Base-by-base conservation (phyloP, 2,329 filamentous ascomycete genomes). In the Aspergillus japonicus region DNA sequence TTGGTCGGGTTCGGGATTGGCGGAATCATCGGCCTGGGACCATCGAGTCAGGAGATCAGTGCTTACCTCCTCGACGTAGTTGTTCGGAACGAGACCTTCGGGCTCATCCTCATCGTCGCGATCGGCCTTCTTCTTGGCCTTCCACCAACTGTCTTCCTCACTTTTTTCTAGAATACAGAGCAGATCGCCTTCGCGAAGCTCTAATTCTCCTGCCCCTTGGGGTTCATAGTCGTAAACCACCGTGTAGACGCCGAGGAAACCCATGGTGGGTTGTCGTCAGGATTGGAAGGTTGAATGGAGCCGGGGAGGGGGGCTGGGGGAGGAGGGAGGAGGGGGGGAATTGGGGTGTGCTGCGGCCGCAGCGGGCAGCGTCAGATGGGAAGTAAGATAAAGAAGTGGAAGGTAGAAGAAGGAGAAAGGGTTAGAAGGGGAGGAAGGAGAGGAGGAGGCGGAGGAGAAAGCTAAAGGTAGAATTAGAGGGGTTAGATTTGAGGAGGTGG, bases 191-290 rank as follows among this genome's bases (percentile, higher is more conserved):
- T 97, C 93, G 58, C 80, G 81, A 69, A 98, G 90, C 64, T 88
- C 84, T 62, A 98, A 84, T 84, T 98, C 94, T 66, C 90, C 90
- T 70, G 91, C 89, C 68, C 87, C 88, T 77, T 96, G 92, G 64
- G 94, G 92, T 73, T 84, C 83, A 81, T 98, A 98, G 80, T 96
- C 92, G 82, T 96, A 98, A 71, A 96, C 73, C 71, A 93, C 94
- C 74, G 87, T 90, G 81, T 91, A 96, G 67, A 98, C 87, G 69
- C 92, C 93, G 71, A 96, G 80, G 81, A 98, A 98, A 66, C 90
- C 92, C 93, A 97, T 97, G 54, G 58, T 67, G 62, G 64, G 57
- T 10, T 49, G 54, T 52, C 59, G 58, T 60, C 42, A 35, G 12
- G 47, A 44, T 51, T 31, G 24, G 21, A 49, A 50, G 39, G 39